phyloP scores from a whole-genome alignment of 2,329 filamentous ascomycete species.

The Colletotrichum sansevieriae region DNA sequence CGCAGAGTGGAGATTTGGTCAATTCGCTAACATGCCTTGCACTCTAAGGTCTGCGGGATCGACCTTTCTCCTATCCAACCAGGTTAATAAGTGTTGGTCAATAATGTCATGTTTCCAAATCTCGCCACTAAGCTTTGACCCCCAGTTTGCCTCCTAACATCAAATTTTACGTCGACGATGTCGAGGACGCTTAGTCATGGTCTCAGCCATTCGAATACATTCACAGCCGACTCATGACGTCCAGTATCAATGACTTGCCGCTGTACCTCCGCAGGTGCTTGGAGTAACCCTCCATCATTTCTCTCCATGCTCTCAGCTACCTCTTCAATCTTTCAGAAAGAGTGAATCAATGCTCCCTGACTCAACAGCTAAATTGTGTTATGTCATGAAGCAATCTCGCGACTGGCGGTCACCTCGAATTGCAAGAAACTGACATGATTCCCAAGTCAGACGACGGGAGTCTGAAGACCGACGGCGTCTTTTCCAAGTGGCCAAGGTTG shows the following conservation, averaged over 20 bases:
- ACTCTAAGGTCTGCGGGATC: too few relatives aligned
- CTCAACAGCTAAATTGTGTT: background rate
- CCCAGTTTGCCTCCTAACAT: slow-evolving; percentile 57
- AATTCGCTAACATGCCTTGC: too few relatives aligned
- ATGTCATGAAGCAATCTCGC: slow-evolving; percentile 46
- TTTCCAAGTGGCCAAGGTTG: background rate
- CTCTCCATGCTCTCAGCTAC: background rate
- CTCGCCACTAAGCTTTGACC: too few relatives aligned
- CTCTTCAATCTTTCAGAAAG: too few relatives aligned
- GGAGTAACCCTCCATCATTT: slow-evolving; percentile 1
- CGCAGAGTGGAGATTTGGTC: too few relatives aligned
- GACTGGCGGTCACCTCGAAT: slow-evolving; percentile 59
- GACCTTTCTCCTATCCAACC: too few relatives aligned
- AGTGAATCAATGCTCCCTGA: too few relatives aligned
- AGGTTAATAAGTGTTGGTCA: too few relatives aligned
- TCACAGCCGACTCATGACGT: slow-evolving; percentile 43
- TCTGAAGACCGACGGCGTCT: slow-evolving; percentile 39
- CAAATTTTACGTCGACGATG: slow-evolving; percentile 58
- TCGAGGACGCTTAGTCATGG: slow-evolving; percentile 56
- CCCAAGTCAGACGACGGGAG: slow-evolving; percentile 58
- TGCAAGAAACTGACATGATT: slow-evolving; percentile 55
- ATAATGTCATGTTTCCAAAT: too few relatives aligned
- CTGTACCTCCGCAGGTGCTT: slow-evolving; percentile 41
- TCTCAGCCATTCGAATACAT: slow-evolving; percentile 47
- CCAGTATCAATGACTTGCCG: slow-evolving; percentile 41